Evolutionary conservation across 148 eudicot genomes (phyloP).

Genomic region (Cornus controversa): DNA sequence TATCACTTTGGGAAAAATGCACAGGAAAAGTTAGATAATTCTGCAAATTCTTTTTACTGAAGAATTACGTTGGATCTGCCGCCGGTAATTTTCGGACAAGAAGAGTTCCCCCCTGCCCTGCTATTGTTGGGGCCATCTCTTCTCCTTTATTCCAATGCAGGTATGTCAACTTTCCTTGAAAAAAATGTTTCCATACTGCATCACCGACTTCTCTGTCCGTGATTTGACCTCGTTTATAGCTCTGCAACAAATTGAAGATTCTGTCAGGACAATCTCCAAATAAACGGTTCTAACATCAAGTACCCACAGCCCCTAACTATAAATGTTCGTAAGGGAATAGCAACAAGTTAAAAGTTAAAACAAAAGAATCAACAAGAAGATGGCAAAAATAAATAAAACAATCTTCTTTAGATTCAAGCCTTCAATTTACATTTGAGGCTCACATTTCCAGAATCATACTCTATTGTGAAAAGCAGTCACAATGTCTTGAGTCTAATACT

Average conservation of each 20-base stretch:
- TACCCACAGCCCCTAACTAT: not conserved
- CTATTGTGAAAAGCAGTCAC: too few species aligned
- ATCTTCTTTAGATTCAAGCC: too few species aligned
- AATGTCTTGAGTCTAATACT: not conserved
- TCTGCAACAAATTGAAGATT: conserved; percentile 36
- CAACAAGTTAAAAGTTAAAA: not conserved
- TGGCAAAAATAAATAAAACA: too few species aligned
- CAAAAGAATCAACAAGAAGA: not conserved
- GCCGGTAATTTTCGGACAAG: conserved; percentile 79
- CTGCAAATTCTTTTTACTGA: not conserved
- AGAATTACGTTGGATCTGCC: conserved; percentile 64
- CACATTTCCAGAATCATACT: not conserved
- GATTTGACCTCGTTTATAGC: conserved; percentile 49
- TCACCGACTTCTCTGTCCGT: conserved; percentile 46
- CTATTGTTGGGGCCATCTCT: conserved; percentile 82
- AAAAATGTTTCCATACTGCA: conserved; percentile 52
- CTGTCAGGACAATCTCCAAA: not conserved
- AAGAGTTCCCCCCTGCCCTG: conserved; percentile 75
- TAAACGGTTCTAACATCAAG: not conserved
- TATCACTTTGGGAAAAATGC: not conserved
- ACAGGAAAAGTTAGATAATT: not conserved
- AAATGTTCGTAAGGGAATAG: not conserved
- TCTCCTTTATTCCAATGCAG: conserved; percentile 79
- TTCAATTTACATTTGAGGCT: too few species aligned
- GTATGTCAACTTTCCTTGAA: conserved; percentile 77